phyloP scores from a whole-genome alignment of 1,284 basidiomycete genomes.

The Trichosporon coremiiforme region DNA sequence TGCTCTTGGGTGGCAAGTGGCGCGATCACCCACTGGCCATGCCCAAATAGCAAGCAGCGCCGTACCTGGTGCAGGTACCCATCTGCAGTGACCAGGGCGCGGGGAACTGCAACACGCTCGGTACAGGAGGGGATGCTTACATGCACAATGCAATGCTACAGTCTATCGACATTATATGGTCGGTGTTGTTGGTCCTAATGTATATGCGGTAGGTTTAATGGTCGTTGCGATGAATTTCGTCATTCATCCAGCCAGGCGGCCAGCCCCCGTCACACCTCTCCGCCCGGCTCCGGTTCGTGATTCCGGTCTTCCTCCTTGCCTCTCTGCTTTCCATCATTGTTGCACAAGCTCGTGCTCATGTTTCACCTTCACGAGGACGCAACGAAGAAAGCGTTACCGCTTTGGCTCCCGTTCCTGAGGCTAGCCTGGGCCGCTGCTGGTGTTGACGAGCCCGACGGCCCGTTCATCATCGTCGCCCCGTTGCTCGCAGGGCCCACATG shows the following conservation, averaged over 20 bases:
- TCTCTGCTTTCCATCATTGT: neutral
- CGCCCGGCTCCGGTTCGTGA: neutral
- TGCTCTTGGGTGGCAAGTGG: neutral
- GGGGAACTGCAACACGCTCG: neutral
- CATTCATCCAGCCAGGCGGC: neutral
- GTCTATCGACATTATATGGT: slow-evolving; percentile 12
- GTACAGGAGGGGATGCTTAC: slow-evolving; percentile 4
- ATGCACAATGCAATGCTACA: slow-evolving; percentile 20
- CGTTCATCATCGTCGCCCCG: neutral
- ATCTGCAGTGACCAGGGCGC: neutral
- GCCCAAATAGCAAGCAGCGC: neutral
- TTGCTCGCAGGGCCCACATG: slow-evolving; percentile 17
- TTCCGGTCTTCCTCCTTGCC: neutral
- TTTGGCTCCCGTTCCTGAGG: slow-evolving; percentile 9
- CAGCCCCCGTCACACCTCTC: neutral
- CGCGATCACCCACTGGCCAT: slow-evolving; percentile 8
- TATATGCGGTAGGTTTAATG: neutral
- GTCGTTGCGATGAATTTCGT: neutral
- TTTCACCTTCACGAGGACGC: neutral
- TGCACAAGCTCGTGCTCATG: neutral
- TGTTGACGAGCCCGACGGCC: neutral
- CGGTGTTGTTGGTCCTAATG: neutral
- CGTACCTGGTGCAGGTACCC: neutral
- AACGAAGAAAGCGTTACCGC: neutral
- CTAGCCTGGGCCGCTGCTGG: neutral